Conservation (phyloP, 805 yeast genomes). For the Tetrapisispora pingtungensis region DNA sequence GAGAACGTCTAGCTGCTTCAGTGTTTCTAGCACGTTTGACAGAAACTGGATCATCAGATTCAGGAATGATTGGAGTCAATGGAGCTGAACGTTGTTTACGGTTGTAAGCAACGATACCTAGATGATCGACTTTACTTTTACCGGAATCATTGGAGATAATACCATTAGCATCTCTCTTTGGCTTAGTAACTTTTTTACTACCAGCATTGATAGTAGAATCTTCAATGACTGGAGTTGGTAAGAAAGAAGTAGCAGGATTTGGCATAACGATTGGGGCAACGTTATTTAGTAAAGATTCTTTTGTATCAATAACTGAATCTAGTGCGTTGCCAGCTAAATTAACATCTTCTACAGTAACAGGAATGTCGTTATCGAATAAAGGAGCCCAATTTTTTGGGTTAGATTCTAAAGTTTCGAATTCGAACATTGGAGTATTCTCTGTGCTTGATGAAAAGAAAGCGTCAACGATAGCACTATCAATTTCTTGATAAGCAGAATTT, state of each 20-base stretch:
- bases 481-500: conserved; percentile 15
- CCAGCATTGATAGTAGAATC: conserved; percentile 14
- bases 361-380: conserved; percentile 40
- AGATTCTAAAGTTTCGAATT: conserved; percentile 11
- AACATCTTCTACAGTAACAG: conserved; percentile 31
- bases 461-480: conserved; percentile 57
- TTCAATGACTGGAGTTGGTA: conserved; percentile 29
- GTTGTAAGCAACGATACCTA: conserved; percentile 68
- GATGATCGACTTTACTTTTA: conserved; percentile 43
- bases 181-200: conserved; percentile 18
- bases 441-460: conserved; percentile 33
- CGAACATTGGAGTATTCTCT: conserved; percentile 56
- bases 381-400: conserved; percentile 50
- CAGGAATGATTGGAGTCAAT: conserved; percentile 56
- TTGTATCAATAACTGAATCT: conserved; percentile 9
- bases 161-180: neutral
- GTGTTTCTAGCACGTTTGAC: conserved; percentile 90
- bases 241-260: conserved; percentile 13
- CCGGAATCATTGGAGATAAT: conserved; percentile 1
- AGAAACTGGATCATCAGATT: conserved; percentile 53
- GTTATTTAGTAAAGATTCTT: neutral
- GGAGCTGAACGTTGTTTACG: conserved; percentile 70
- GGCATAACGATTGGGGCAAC: conserved; percentile 6
- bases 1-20: conserved; percentile 91
- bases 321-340: conserved; percentile 18